Evolutionary conservation across 257 asterid genomes (phyloP), one percentile per base, ranked within the genome.

Genomic region (Perilla frutescens): DNA sequence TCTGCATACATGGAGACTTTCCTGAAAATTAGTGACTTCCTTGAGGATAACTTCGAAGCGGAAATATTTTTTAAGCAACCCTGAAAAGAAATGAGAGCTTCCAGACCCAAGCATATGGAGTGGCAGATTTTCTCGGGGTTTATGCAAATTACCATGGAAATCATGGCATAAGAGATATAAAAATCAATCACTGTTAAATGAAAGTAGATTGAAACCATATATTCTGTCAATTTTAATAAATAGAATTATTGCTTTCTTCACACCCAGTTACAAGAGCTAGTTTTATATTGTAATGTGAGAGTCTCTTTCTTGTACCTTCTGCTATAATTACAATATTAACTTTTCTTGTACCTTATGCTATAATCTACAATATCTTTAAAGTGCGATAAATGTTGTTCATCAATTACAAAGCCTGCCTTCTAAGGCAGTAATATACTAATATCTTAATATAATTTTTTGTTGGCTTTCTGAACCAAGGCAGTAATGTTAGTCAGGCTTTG

Each of bases 301-400:
- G 55, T 49, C 63, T 26, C 31, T 66, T 54, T 9, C 45, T 43
- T 49, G 4, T 9, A 34, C 14, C n/a, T 37, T 73, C 56, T 51
- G 67, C 49, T 45, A 12, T 74, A 43, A 74, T 8, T 65, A 45
- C 61, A 1, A 26, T 57, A 2, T 43, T 1, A 43, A 43, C 11
- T 7, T 66, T 45, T 10, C 39, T 32, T 29, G 3, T 11, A 11
- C 29, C 12, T 41, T 63, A 57, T 63, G 51, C 49, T 20, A 8
- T 66, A 32, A 74, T 6, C 34, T 63, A 43, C 44, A 3, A 29
- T 67, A 1, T 70, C 40, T 57, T 39, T 39, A 43, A 14, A 54
- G 71, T 68, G 43, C 36, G 68, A 53, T 65, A 6, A 58, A 67
- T 36, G 39, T 29, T 63, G 68, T 7, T 59, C 62, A 59, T 1